Evolutionary conservation across 352 stramenopile species (phyloP), one percentile per base, ranked within the genome.

Genomic region (Globisporangium sylvaticum): DNA sequence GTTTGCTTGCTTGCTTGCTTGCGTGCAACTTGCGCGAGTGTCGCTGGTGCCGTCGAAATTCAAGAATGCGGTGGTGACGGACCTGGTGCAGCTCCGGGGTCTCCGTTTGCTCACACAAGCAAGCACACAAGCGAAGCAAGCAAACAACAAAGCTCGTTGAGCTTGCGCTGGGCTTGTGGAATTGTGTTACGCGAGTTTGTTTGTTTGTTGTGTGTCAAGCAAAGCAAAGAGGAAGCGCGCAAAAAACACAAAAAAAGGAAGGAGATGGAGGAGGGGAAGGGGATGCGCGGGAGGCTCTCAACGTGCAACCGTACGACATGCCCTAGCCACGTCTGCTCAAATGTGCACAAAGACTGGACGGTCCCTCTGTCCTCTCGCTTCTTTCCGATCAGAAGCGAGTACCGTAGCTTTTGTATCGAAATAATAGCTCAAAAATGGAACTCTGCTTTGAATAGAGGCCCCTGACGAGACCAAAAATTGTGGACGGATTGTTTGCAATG

Each of bases 1-100:
- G 34, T 42, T 15, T 8, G 15, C 34, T 44, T 22, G 42, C 22
- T 50, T 48, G 39, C 9, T 48, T 48, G 39, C 5, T 48, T 48
- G 39, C 9, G 5, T 50, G 42, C 42, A 20, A 22, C 42, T 50
- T 22, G 15, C 15, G 42, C 15, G 18, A 50, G 42, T 50, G 42
- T 32, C 22, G 54, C 31, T 46, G 54, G 27, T 60, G 42, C 22
- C 4, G 55, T 60, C 31, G 27, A 65, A 66, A 66, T 66, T 42
- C 60, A 66, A 58, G 31, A 66, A 34, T 66, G 60, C 29, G 46
- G 46, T 27, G 46, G 46, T 54, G 46, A 54, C 46, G n/a, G 46
- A 54, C n/a, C n/a, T 54, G 46, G n/a, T 22, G 46, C 22, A 18
- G 46, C 46, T 27, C 46, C 4, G 1, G n/a, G n/a, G n/a, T 54